Base-by-base conservation (phyloP, 495 filamentous ascomycete species). In the Hypoxylon lenormandii region DNA sequence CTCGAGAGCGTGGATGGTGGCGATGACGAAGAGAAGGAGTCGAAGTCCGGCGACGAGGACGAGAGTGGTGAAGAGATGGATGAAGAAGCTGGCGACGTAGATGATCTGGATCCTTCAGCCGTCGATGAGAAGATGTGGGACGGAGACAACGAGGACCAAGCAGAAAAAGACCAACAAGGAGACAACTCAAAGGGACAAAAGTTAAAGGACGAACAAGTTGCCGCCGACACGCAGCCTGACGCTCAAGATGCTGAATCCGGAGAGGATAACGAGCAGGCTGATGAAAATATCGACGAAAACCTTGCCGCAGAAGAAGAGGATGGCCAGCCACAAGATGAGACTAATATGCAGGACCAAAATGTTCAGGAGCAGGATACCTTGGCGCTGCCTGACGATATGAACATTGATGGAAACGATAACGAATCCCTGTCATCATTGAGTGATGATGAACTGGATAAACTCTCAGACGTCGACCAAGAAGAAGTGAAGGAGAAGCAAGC, bases 51-150 rank as follows among this genome's bases (percentile, higher is more conserved):
- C 12, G 82, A 83, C 2, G 81, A 84, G 4, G 81, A 87, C 7
- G 83, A 85, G 11, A 85, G 82, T 19, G 86, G 89, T 16, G 85
- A 88, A 26, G 87, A 90, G 57, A 87, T 96, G 66, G 93, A 97
- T 61, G 94, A 97, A 72, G 91, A 97, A 79, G 83, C 88, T 7
- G 96, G 93, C 4, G 89, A 91, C 74, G 92, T 98, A 5, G 90
- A 97, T 81, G 92, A 94, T 68, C 81, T 96, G 16, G 93, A 96
- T 68, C 88, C 92, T 5, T 89, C 87, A 15, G 92, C 93, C 13
- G 89, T 98, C 0, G 95, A 98, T 76, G 95, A 98, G 79, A 98
- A 97, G 81, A 90, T 97, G 82, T 98, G 95, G 95, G 93, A 98
- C 78, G 93, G 91, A 7, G 87, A 86, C 43, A 87, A 85, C 15